Evolutionary conservation across 257 asterid genomes (phyloP).

Genomic region (Lycium ferocissimum): DNA sequence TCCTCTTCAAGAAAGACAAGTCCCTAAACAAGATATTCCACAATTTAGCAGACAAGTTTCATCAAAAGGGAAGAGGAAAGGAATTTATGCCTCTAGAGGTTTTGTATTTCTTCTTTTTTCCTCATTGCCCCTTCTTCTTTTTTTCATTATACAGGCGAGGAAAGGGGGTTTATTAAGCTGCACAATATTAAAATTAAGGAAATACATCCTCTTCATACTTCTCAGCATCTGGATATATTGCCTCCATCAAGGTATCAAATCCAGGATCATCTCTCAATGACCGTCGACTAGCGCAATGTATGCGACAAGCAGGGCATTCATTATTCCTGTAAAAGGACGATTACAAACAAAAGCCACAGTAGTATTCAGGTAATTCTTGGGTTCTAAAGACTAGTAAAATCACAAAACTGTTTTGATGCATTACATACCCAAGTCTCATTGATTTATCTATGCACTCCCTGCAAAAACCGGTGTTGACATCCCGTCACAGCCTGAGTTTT

Average conservation of each 20-base stretch:
- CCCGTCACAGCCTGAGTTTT: slow-evolving; percentile 61
- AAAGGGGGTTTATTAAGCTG: not conserved
- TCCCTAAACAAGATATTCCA: slow-evolving; percentile 39
- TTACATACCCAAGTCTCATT: slow-evolving; percentile 58
- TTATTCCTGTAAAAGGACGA: slow-evolving; percentile 49
- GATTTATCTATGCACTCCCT: slow-evolving; percentile 68
- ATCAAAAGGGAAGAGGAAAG: slow-evolving; percentile 7
- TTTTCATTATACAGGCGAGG: not conserved
- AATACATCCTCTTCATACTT: slow-evolving; percentile 58
- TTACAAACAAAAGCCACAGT: slow-evolving; percentile 14
- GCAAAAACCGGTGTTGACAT: slow-evolving; percentile 69
- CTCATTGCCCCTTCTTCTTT: not conserved
- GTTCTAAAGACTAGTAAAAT: not conserved
- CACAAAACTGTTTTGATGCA: not conserved
- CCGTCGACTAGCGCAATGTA: slow-evolving; percentile 59
- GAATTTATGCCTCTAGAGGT: not conserved
- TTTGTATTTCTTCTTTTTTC: not conserved
- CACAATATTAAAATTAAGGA: not conserved
- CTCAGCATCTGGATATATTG: slow-evolving; percentile 50
- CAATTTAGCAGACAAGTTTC: slow-evolving; percentile 13
- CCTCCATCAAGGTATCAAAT: slow-evolving; percentile 49
- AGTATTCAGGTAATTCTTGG: not conserved
- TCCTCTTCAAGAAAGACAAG: slow-evolving; percentile 46
- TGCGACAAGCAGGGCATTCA: slow-evolving; percentile 68
- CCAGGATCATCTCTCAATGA: slow-evolving; percentile 59